These are phyloP conservation scores for Coprinopsis marcescibilis DNA, from an alignment of 768 basidiomycete genomes.

Conservation along the genomic window DNA sequence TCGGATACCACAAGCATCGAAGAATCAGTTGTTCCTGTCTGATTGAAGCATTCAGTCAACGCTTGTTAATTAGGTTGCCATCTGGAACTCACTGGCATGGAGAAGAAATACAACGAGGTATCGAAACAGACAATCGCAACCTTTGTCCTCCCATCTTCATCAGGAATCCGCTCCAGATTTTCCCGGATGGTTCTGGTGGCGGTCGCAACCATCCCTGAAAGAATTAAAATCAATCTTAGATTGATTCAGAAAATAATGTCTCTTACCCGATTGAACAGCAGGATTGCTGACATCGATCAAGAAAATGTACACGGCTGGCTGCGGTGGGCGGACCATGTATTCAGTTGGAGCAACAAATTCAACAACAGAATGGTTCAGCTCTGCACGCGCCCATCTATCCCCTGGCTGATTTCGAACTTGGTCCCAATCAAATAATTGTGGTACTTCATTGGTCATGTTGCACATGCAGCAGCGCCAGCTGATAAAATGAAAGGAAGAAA, in stretches of 20 bases:
- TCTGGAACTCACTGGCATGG: constrained; percentile 66
- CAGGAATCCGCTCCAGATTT: constrained; percentile 90
- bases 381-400: constrained; percentile 90
- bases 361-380: constrained; percentile 90
- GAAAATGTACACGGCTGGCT: constrained; percentile 95
- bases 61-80: constrained; percentile 1
- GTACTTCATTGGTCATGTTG: constrained; percentile 96
- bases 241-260: neutral
- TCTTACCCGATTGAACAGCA: constrained; percentile 81
- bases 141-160: constrained; percentile 90
- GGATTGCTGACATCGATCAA: constrained; percentile 93
- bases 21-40: constrained; percentile 72
- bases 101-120: constrained; percentile 93
- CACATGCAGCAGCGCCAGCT: constrained; percentile 99
- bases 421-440: constrained; percentile 98
- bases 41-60: neutral
- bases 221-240: neutral
- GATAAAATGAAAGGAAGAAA: constrained; percentile 4
- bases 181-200: constrained; percentile 96
- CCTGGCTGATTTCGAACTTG: constrained; percentile 89
- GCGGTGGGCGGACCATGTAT: constrained; percentile 98
- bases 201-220: constrained; percentile 92
- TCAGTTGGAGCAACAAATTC: constrained; percentile 98
- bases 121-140: constrained; percentile 91
- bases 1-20: constrained; percentile 97